A percentile compares a stretch with the other conserved stretches of the same genome.
These are phyloP conservation scores for Beauveria australis DNA, from an alignment of 2,329 filamentous ascomycete species.

Conservation along the genomic window DNA sequence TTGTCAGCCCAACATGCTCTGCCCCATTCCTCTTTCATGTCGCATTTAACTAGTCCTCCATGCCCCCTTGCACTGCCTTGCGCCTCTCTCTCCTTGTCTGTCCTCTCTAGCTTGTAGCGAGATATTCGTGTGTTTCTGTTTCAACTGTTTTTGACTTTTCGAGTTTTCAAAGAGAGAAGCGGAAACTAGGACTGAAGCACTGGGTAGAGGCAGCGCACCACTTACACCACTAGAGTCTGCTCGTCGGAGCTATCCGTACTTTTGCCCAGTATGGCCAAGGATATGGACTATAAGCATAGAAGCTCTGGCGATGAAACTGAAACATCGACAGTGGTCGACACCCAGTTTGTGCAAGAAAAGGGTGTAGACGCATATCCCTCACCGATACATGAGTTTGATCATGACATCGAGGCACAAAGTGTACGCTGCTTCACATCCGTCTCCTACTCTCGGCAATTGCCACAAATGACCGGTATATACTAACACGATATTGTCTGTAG, in stretches of 20 bases:
- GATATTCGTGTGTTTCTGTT: too few species aligned
- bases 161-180: too few species aligned
- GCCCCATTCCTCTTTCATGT: background rate
- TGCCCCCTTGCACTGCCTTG: background rate
- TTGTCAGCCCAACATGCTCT: background rate
- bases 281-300: background rate
- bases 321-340: slow-evolving; percentile 12
- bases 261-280: background rate
- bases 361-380: slow-evolving; percentile 12
- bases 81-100: background rate
- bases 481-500: slow-evolving; percentile 3
- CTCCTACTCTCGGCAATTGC: too few species aligned
- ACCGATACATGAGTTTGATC: slow-evolving; percentile 10
- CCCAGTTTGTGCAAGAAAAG: slow-evolving; percentile 6
- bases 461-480: background rate
- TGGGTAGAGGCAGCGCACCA: too few species aligned
- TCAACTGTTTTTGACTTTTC: too few species aligned
- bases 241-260: background rate
- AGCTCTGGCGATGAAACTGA: slow-evolving; percentile 4
- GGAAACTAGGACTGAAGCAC: too few species aligned
- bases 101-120: background rate
- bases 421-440: slow-evolving; percentile 9
- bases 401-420: slow-evolving; percentile 18
- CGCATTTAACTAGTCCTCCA: background rate
- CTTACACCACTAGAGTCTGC: background rate